A percentile compares a stretch with the other conserved stretches of the same genome.
Conservation (phyloP, 2,329 filamentous ascomycete species). For the Trichoderma sp. region DNA sequence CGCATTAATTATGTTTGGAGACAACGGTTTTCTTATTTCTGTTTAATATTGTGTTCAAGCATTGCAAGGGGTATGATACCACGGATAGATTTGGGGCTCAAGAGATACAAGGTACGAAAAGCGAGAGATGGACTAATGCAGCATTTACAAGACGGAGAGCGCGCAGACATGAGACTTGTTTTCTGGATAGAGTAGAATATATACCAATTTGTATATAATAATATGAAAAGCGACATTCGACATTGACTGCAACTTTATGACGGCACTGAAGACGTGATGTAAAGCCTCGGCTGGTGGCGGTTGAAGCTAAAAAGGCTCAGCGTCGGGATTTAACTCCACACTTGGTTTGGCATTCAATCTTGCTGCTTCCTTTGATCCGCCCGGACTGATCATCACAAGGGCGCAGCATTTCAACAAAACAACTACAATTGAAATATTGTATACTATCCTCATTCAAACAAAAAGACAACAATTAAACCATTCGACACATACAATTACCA, state of each 20-base stretch:
- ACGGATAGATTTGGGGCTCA: slow-evolving; percentile 2
- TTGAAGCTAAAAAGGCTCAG: slow-evolving; percentile 1
- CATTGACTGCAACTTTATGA: neutral
- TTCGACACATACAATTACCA: neutral
- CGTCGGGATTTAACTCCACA: neutral
- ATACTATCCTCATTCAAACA: neutral
- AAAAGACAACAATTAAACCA: too few species aligned
- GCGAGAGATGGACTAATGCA: neutral
- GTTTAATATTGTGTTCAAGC: neutral
- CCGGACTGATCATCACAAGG: slow-evolving; percentile 17
- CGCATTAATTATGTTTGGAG: neutral
- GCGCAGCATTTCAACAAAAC: neutral
- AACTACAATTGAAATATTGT: neutral
- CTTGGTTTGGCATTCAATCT: neutral
- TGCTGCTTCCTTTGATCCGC: neutral
- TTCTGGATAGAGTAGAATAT: neutral
- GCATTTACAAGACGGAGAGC: neutral
- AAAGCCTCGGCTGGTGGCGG: slow-evolving; percentile 16
- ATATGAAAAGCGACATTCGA: neutral
- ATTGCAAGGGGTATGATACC: neutral
- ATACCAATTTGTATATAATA: neutral
- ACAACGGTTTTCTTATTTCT: neutral
- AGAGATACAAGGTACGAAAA: slow-evolving; percentile 11
- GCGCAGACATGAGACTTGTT: neutral
- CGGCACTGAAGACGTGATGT: neutral